These are phyloP conservation scores for Cyberlindnera amylophila DNA, from an alignment of 805 yeast genomes.

Conservation along the genomic window DNA sequence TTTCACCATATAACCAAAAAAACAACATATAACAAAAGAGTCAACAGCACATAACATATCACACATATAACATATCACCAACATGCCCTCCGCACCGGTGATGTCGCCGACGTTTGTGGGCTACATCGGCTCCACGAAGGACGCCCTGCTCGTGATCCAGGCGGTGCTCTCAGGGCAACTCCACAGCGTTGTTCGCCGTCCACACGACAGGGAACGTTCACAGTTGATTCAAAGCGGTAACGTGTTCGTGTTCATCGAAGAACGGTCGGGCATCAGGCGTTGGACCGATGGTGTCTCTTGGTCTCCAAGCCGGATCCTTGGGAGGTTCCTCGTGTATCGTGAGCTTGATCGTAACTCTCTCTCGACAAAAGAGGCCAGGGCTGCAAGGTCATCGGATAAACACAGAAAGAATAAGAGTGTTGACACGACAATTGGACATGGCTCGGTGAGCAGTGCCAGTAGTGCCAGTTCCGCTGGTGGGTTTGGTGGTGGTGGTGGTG, in stretches of 20 bases:
- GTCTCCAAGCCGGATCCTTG: conserved; percentile 88
- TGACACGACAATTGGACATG: not conserved
- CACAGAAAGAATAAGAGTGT: conserved; percentile 5
- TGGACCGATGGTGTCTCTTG: conserved; percentile 98
- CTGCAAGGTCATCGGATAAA: conserved; percentile 4
- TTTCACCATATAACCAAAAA: no score
- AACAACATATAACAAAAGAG: no score
- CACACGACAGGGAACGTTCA: conserved; percentile 72
- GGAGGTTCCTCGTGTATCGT: conserved; percentile 79
- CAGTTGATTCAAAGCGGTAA: conserved; percentile 69
- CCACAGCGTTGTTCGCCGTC: conserved; percentile 67
- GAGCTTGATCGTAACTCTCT: conserved; percentile 50
- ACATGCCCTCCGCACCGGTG: conserved; percentile 9
- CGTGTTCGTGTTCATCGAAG: conserved; percentile 82
- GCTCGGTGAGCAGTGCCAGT: not conserved
- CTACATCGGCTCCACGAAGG: conserved; percentile 75
- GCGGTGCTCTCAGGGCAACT: conserved; percentile 65
- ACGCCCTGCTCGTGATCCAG: conserved; percentile 78
- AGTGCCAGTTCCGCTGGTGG: not conserved
- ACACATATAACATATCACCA: not conserved
- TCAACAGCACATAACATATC: not conserved
- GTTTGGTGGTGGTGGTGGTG: no score
- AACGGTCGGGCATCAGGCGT: conserved; percentile 75
- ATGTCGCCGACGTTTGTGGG: conserved; percentile 34
- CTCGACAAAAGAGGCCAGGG: conserved; percentile 9